Conservation (phyloP, 257 asterid species). For the Solanum virginianum region DNA sequence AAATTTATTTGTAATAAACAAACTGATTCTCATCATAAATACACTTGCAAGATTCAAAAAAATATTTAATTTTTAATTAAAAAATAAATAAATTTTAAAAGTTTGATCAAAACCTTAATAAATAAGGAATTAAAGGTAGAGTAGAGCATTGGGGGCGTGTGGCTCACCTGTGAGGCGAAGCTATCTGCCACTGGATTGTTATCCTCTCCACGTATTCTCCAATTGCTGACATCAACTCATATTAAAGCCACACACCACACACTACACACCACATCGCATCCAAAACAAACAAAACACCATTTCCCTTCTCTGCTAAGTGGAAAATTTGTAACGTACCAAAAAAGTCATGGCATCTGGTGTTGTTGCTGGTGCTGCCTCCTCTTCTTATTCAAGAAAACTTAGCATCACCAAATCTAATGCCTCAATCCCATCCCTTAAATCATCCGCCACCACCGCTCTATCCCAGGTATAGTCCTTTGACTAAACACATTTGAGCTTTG, state of each 20-base stretch:
- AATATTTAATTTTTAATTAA: too few species aligned
- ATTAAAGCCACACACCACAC: not conserved
- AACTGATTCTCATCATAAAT: too few species aligned
- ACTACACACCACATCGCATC: not conserved
- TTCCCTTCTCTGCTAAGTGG: not conserved
- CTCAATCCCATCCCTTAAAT: slow-evolving; percentile 13
- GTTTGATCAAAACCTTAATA: not conserved
- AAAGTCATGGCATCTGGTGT: slow-evolving; percentile 33
- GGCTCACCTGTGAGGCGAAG: not conserved
- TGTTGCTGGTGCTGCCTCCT: slow-evolving; percentile 56
- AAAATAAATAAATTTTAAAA: too few species aligned
- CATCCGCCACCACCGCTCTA: slow-evolving; percentile 6
- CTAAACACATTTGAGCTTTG: not conserved
- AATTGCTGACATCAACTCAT: not conserved
- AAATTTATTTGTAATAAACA: too few species aligned
- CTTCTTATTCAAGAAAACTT: slow-evolving; percentile 33
- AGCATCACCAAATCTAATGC: slow-evolving; percentile 14
- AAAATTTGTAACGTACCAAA: not conserved
- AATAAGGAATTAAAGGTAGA: not conserved
- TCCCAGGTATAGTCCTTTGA: slow-evolving; percentile 25
- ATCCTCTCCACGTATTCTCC: not conserved
- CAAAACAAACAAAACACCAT: not conserved
- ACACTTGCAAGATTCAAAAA: too few species aligned
- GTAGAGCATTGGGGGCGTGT: not conserved
- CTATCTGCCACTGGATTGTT: slow-evolving; percentile 2